These are phyloP conservation scores for Nothopassalora personata DNA, from an alignment of 2,329 filamentous ascomycete species.

Conservation along the genomic window DNA sequence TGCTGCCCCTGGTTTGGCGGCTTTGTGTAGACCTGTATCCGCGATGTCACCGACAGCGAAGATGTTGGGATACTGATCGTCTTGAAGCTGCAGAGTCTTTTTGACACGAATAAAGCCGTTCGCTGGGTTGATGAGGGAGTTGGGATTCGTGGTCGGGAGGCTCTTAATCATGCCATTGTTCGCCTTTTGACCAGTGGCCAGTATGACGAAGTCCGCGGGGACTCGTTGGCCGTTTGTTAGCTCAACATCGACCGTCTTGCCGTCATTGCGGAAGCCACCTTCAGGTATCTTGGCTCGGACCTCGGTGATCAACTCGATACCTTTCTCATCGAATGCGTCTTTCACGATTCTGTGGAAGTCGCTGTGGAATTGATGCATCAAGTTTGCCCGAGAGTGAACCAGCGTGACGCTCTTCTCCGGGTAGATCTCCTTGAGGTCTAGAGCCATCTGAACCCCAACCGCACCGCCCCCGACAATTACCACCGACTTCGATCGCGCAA, in stretches of 20 bases:
- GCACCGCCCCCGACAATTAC: slow-evolving; percentile 50
- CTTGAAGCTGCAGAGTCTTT: slow-evolving; percentile 53
- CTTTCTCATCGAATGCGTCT: slow-evolving; percentile 43
- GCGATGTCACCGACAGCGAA: slow-evolving; percentile 63
- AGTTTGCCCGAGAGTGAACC: slow-evolving; percentile 51
- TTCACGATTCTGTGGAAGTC: slow-evolving; percentile 37
- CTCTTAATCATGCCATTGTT: slow-evolving; percentile 48
- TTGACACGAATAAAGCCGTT: slow-evolving; percentile 41
- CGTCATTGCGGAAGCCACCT: slow-evolving; percentile 20
- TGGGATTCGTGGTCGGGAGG: slow-evolving; percentile 46
- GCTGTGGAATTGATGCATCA: slow-evolving; percentile 50
- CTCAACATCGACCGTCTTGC: slow-evolving; percentile 31
- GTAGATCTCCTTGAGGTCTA: slow-evolving; percentile 54
- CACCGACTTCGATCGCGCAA: slow-evolving; percentile 17
- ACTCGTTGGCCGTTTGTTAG: slow-evolving; percentile 44
- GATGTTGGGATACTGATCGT: slow-evolving; percentile 46
- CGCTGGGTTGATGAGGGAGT: slow-evolving; percentile 12
- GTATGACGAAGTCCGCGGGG: slow-evolving; percentile 52
- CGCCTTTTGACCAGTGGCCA: slow-evolving; percentile 56
- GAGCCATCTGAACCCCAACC: slow-evolving; percentile 57
- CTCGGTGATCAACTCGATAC: slow-evolving; percentile 48
- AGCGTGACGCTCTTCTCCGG: slow-evolving; percentile 54
- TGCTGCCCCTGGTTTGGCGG: slow-evolving; percentile 48
- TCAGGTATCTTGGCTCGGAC: slow-evolving; percentile 24
- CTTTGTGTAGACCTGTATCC: slow-evolving; percentile 49